These are phyloP conservation scores for Nicotiana otophora DNA, from an alignment of 257 asterid species.

Conservation along the genomic window DNA sequence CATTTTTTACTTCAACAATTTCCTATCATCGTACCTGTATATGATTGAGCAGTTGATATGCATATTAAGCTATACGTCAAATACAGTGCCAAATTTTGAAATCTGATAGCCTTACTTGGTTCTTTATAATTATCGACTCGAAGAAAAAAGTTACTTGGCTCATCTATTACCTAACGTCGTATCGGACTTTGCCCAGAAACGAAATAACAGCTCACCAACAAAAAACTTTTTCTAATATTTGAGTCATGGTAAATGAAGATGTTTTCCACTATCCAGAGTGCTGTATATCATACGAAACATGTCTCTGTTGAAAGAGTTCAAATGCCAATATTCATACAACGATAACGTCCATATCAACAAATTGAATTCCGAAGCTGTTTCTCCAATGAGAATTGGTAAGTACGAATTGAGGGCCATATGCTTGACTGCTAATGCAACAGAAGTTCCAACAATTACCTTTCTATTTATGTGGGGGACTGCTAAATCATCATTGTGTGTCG, in stretches of 20 bases:
- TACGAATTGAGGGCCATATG: neutral
- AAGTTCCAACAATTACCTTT: neutral
- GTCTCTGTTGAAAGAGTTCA: neutral
- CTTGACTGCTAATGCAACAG: neutral
- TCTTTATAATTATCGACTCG: neutral
- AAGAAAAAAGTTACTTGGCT: neutral
- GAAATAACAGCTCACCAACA: neutral
- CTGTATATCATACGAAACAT: neutral
- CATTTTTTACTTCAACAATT: neutral
- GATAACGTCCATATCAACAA: neutral
- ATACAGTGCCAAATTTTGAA: neutral
- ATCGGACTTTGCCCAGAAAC: neutral
- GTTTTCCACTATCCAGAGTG: neutral
- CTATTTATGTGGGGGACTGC: neutral
- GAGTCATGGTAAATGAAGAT: neutral
- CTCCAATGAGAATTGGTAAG: neutral
- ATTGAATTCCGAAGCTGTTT: neutral
- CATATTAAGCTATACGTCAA: neutral
- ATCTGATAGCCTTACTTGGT: neutral
- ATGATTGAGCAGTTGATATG: neutral
- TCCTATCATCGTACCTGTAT: neutral
- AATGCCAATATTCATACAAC: neutral
- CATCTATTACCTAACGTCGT: too few relatives aligned
- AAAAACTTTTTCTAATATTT: neutral
- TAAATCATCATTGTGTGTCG: conserved; percentile 1